Percentiles rank a stretch among this genome's conserved stretches.
These are phyloP conservation scores for Leptodontidium sp. DNA, from an alignment of 2,329 filamentous ascomycete genomes.

Conservation along the genomic window DNA sequence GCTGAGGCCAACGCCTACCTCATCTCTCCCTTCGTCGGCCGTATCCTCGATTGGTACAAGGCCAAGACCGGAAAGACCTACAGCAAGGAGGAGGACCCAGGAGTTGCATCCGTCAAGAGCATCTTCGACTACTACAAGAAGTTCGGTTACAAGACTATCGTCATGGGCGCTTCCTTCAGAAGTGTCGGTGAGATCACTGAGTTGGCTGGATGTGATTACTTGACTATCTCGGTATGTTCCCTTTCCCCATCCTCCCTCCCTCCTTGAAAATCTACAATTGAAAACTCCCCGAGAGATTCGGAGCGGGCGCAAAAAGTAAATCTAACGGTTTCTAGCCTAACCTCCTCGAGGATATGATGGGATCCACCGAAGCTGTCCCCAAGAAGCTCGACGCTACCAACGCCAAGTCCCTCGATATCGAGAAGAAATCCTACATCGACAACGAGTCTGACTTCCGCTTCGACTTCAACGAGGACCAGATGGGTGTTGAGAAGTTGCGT, in stretches of 20 bases:
- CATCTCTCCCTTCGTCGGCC: constrained; percentile 98
- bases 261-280: neutral
- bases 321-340: constrained; percentile 66
- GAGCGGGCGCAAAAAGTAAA: neutral
- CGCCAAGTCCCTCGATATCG: constrained; percentile 74
- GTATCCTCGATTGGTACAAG: constrained; percentile 99
- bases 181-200: constrained; percentile 97
- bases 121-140: constrained; percentile 99
- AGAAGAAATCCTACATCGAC: constrained; percentile 91
- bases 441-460: constrained; percentile 94
- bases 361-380: constrained; percentile 81
- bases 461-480: constrained; percentile 99
- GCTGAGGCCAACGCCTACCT: constrained; percentile 96
- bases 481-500: constrained; percentile 98
- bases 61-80: constrained; percentile 93
- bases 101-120: constrained; percentile 89
- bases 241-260: neutral
- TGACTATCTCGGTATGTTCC: constrained; percentile 87
- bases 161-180: constrained; percentile 99
- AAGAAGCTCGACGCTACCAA: constrained; percentile 85
- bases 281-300: neutral
- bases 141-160: constrained; percentile 97
- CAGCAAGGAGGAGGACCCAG: constrained; percentile 88
- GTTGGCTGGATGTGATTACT: constrained; percentile 97
- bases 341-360: constrained; percentile 92